A percentile compares a stretch with the other conserved stretches of the same genome.
These are phyloP conservation scores for Pythium inflatum DNA, from an alignment of 352 stramenopile genomes.

Conservation along the genomic window DNA sequence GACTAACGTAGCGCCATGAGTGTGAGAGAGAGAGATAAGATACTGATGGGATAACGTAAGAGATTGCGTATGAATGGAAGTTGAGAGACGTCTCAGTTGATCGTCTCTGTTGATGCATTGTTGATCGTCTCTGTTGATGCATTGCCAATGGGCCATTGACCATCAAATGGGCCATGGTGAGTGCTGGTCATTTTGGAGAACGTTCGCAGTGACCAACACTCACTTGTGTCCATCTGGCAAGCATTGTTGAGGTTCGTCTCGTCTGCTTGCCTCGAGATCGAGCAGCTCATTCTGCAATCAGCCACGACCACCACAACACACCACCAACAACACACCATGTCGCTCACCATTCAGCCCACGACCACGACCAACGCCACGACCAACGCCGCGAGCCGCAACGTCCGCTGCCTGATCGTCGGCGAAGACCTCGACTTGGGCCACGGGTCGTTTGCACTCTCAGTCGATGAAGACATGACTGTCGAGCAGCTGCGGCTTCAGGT, in stretches of 20 bases:
- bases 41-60: no score
- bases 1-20: not conserved
- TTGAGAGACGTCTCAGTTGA: not conserved
- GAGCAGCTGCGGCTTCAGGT: slow-evolving; percentile 25
- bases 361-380: no score
- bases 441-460: slow-evolving; percentile 27
- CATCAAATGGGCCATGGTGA: not conserved
- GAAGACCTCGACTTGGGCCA: slow-evolving; percentile 24
- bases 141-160: no score
- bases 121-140: no score
- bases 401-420: slow-evolving; percentile 31
- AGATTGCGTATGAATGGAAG: not conserved
- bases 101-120: no score
- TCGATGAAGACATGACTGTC: slow-evolving; percentile 23
- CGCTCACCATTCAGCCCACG: slow-evolving; percentile 1
- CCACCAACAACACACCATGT: slow-evolving; percentile 6
- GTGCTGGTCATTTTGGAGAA: slow-evolving; percentile 29
- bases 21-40: not conserved
- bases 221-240: slow-evolving; percentile 17
- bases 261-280: not conserved
- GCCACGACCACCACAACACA: not conserved
- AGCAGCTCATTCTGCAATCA: slow-evolving; percentile 19
- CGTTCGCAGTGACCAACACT: slow-evolving; percentile 24
- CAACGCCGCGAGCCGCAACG: not conserved
- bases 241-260: not conserved